These are phyloP conservation scores for Tuber umbilicatum DNA, from an alignment of 495 filamentous ascomycete genomes.

Conservation along the genomic window DNA sequence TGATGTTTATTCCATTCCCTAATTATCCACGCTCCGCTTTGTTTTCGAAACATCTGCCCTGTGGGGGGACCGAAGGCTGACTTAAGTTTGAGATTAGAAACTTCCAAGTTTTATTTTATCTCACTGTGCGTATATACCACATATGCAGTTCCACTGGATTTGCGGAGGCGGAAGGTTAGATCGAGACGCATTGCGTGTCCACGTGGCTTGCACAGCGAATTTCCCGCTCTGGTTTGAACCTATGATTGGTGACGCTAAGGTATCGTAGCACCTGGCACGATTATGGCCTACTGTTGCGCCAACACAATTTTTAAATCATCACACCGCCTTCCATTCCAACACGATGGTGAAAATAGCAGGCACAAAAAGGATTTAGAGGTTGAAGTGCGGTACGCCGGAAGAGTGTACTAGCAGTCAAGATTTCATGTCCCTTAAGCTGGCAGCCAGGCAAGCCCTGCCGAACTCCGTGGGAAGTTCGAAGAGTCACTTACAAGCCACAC, in stretches of 20 bases:
- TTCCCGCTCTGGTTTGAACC: neutral
- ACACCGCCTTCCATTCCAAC: neutral
- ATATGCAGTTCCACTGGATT: neutral
- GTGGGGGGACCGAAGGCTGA: neutral
- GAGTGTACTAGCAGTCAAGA: neutral
- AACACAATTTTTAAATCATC: neutral
- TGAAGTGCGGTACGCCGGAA: neutral
- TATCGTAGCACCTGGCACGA: neutral
- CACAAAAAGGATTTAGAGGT: neutral
- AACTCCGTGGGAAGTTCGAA: neutral
- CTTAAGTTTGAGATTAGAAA: neutral
- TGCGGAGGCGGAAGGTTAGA: neutral
- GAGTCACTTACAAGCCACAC: neutral
- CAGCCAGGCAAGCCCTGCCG: neutral
- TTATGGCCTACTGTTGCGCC: neutral
- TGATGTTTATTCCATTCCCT: slow-evolving; percentile 14
- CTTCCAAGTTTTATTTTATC: neutral
- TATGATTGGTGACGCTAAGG: neutral
- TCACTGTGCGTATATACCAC: neutral
- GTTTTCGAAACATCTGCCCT: neutral
- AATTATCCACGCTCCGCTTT: neutral
- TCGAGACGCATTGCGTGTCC: neutral
- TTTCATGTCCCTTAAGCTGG: neutral
- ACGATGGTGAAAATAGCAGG: neutral
- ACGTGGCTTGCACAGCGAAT: neutral